Evolutionary conservation across 1,139 yeast genomes (phyloP).

Genomic region (Suhomyces kunorum): DNA sequence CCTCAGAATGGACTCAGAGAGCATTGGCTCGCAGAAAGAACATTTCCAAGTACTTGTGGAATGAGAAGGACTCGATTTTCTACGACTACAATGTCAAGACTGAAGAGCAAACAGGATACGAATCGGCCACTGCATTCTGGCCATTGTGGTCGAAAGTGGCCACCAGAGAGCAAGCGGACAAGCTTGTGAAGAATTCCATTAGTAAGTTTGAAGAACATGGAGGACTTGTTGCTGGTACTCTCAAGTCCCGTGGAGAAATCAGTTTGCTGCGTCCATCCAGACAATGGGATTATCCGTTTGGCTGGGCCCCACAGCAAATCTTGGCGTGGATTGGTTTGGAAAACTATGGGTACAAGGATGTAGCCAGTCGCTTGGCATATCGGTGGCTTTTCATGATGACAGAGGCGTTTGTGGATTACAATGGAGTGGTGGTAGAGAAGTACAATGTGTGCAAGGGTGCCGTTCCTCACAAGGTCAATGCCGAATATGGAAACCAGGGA

Average conservation of each 20-base stretch:
- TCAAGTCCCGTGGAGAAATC: slow-evolving; percentile 70
- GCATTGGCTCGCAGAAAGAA: slow-evolving; percentile 57
- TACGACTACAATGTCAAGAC: slow-evolving; percentile 79
- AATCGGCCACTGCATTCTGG: slow-evolving; percentile 91
- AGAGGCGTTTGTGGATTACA: slow-evolving; percentile 87
- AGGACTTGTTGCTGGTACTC: slow-evolving; percentile 86
- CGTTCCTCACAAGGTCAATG: slow-evolving; percentile 90
- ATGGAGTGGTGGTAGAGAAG: slow-evolving; percentile 95
- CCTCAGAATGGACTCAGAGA: slow-evolving; percentile 59
- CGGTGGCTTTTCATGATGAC: slow-evolving; percentile 92
- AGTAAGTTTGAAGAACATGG: slow-evolving; percentile 81
- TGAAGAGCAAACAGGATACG: slow-evolving; percentile 62
- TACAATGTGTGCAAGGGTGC: slow-evolving; percentile 84
- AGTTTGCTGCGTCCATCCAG: slow-evolving; percentile 75
- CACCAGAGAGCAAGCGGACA: slow-evolving; percentile 69
- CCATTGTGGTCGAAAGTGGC: slow-evolving; percentile 86
- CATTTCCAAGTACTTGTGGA: slow-evolving; percentile 80
- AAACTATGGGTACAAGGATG: slow-evolving; percentile 69
- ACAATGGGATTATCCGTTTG: slow-evolving; percentile 98
- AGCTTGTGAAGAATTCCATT: slow-evolving; percentile 60
- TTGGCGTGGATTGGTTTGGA: slow-evolving; percentile 87
- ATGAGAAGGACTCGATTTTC: slow-evolving; percentile 73
- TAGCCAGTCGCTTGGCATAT: slow-evolving; percentile 72
- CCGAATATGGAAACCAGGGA: slow-evolving; percentile 98
- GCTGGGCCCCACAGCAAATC: slow-evolving; percentile 99